Base-by-base conservation (phyloP, 208 protist species). In the Leishmania lainsoni region DNA sequence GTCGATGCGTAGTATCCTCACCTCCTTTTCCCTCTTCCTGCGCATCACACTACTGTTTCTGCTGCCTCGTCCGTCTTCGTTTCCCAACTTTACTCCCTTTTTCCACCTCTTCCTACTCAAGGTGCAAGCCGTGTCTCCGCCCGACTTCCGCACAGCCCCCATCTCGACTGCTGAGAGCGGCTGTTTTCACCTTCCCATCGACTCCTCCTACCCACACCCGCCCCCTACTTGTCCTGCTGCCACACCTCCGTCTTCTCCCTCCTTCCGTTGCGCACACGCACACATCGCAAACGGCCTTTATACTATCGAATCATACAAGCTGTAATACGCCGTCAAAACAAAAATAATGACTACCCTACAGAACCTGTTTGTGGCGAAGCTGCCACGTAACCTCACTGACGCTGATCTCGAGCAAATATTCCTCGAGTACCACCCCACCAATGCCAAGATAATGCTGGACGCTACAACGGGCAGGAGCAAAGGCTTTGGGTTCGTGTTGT, bases 401-500 rank as follows among this genome's bases (percentile, higher is more conserved):
- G 87, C 90, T 1, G 87, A 98, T 48, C 86, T 99, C 3, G 83
- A 89, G 51, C 86, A 98, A 45, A 88, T 98, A 16, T 85, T 87
- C n/a, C 49, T 79, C 35, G 92, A 92, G 63, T 98, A 98, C 82
- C 39, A 90, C 42, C 95, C 99, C 45, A 97, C 91, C 35, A 90
- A 90, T 74, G 89, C 97, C 3, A 93, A 99, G 48, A 93, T 98
- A n/a, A 91, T 94, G 86, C 87, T 98, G 29, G 93, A 95, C 48
- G 90, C 98, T 0, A 97, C 95, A 45, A 97, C 92, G 14, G 97
- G 97, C 32, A 97, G 94, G 66, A 97, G 91, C 73, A 94, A 96
- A 73, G 96, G 98, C 48, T 99, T 99, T 84, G 99, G 98, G 70
- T 99, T 99, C 82, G 98, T 99, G 48, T 97, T 98, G 78, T 99